phyloP scores from a whole-genome alignment of 2,329 filamentous ascomycete species.

The Calonectria pseudoreteaudii region DNA sequence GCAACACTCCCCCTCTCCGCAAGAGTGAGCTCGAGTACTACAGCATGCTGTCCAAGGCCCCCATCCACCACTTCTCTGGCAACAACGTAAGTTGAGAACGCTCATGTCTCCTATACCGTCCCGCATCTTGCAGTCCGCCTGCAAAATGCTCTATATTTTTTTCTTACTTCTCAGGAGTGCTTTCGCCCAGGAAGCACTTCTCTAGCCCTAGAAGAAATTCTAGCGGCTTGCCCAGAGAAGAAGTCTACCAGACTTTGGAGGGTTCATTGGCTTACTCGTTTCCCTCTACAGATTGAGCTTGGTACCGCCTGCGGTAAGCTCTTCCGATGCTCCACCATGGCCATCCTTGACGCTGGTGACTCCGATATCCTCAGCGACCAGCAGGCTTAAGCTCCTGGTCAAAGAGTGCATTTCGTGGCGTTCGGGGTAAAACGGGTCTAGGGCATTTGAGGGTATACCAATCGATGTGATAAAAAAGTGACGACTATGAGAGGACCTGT shows the following conservation, averaged over 20 bases:
- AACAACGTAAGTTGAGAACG: slow-evolving; percentile 88
- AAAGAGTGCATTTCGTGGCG: slow-evolving; percentile 53
- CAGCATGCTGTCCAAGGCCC: slow-evolving; percentile 91
- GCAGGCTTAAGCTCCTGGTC: slow-evolving; percentile 63
- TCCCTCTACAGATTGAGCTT: slow-evolving; percentile 84
- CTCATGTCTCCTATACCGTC: slow-evolving; percentile 37
- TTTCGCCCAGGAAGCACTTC: slow-evolving; percentile 33
- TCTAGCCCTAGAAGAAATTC: slow-evolving; percentile 41
- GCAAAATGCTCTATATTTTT: slow-evolving; percentile 32
- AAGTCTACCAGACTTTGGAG: slow-evolving; percentile 93
- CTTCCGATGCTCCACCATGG: slow-evolving; percentile 98
- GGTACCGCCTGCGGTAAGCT: slow-evolving; percentile 99
- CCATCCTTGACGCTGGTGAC: slow-evolving; percentile 96
- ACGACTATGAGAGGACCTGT: slow-evolving; percentile 43
- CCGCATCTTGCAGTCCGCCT: slow-evolving; percentile 32
- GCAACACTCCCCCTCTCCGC: slow-evolving; percentile 97
- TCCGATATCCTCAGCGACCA: slow-evolving; percentile 94
- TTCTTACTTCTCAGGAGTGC: slow-evolving; percentile 40
- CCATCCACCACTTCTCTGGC: slow-evolving; percentile 97
- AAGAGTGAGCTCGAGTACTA: slow-evolving; percentile 98
- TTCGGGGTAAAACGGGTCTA: slow-evolving; percentile 56
- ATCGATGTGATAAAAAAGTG: slow-evolving; percentile 49
- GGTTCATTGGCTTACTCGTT: slow-evolving; percentile 75
- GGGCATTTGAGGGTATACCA: slow-evolving; percentile 53
- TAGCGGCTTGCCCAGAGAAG: slow-evolving; percentile 83